Evolutionary conservation across 2,329 filamentous ascomycete genomes (phyloP).

Genomic region (Leptosphaerulina australis): DNA sequence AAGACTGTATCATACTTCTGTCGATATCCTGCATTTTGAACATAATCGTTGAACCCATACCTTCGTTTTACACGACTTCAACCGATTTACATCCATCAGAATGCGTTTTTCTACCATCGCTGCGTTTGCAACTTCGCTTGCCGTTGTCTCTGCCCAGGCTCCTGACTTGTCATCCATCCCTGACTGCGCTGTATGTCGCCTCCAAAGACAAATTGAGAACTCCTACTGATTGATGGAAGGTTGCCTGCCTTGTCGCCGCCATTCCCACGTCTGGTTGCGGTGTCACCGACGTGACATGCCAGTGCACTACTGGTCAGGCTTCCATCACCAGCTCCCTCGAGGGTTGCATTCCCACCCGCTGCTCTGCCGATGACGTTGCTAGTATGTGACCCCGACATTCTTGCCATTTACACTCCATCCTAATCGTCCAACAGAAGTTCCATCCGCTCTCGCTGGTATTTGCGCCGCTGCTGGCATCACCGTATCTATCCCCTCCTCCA

Average conservation of each 20-base stretch:
- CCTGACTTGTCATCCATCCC: conserved; percentile 30
- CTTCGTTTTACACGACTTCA: conserved; percentile 6
- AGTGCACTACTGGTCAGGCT: conserved; percentile 54
- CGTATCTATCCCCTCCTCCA: conserved; percentile 30
- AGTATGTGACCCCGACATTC: conserved; percentile 39
- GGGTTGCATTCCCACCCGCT: conserved; percentile 48
- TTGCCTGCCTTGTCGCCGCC: conserved; percentile 56
- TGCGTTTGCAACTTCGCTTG: conserved; percentile 36
- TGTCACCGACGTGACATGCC: conserved; percentile 57
- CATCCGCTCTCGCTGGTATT: conserved; percentile 34
- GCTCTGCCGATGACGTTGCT: conserved; percentile 46
- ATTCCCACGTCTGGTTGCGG: conserved; percentile 56
- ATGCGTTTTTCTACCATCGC: conserved; percentile 43
- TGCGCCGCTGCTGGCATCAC: conserved; percentile 39
- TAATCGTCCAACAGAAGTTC: conserved; percentile 22
- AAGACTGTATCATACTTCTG: background rate
- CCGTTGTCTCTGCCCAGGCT: conserved; percentile 38
- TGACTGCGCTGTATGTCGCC: conserved; percentile 43
- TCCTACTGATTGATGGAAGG: conserved; percentile 33
- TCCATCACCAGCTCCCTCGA: conserved; percentile 50
- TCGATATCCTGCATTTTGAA: conserved; percentile 4
- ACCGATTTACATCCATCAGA: conserved; percentile 18
- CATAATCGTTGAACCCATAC: conserved; percentile 2
- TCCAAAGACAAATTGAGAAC: background rate
- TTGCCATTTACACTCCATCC: background rate